Percentiles rank a stretch among this genome's conserved stretches.
These are phyloP conservation scores for Ogataea minuta DNA, from an alignment of 805 yeast genomes.

Conservation along the genomic window DNA sequence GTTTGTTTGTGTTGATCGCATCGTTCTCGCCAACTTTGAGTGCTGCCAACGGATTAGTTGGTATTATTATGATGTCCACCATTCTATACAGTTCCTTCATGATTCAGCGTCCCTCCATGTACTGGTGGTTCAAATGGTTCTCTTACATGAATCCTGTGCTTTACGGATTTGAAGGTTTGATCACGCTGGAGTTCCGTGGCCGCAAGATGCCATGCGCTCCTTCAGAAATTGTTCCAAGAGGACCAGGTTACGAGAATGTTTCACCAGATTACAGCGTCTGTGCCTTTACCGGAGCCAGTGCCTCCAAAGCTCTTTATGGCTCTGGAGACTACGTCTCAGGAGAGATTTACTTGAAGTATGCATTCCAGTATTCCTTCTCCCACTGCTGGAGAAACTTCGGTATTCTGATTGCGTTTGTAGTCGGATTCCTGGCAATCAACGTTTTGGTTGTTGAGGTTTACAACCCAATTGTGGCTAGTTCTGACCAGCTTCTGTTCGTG, in stretches of 20 bases:
- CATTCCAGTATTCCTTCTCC: conserved; percentile 50
- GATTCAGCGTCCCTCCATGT: conserved; percentile 56
- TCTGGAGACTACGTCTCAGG: conserved; percentile 46
- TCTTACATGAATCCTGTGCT: conserved; percentile 48
- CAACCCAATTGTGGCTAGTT: conserved; percentile 30
- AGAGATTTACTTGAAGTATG: conserved; percentile 41
- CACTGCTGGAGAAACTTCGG: conserved; percentile 85
- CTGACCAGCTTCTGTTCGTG: conserved; percentile 34
- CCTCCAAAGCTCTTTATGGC: conserved; percentile 21
- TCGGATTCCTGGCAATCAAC: conserved; percentile 38
- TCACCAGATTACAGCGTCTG: conserved; percentile 45
- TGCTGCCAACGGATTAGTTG: conserved; percentile 61
- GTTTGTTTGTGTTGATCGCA: conserved; percentile 54
- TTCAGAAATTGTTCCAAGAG: conserved; percentile 47
- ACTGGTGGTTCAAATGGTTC: conserved; percentile 63
- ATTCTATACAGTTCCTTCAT: conserved; percentile 64
- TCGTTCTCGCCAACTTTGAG: conserved; percentile 47
- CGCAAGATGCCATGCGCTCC: conserved; percentile 49
- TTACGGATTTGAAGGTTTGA: conserved; percentile 51
- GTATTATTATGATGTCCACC: conserved; percentile 49
- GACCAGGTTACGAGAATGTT: conserved; percentile 50
- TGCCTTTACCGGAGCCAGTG: conserved; percentile 48
- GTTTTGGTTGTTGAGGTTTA: conserved; percentile 31
- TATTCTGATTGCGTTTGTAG: conserved; percentile 41
- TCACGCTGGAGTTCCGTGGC: conserved; percentile 56